A percentile compares a stretch with the other conserved stretches of the same genome.
Evolutionary conservation across 176 grass and related monocot species (phyloP).

Genomic region (Aegilops tauschii): DNA sequence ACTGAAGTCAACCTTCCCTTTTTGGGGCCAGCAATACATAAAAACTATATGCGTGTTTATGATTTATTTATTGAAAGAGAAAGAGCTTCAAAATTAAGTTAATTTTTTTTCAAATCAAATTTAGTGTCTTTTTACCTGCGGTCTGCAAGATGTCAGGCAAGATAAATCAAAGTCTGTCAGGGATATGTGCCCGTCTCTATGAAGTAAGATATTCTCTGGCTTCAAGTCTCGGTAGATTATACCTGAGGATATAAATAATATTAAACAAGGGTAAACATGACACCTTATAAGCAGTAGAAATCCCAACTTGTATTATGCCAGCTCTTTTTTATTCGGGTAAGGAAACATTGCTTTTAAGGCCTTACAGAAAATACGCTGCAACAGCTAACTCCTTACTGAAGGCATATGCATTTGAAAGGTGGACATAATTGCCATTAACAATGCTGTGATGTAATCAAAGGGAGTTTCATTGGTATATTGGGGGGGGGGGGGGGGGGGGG

Average conservation of each 20-base stretch:
- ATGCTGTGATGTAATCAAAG: not conserved
- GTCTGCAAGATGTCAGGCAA: constrained; percentile 76
- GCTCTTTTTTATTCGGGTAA: not conserved
- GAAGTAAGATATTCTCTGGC: constrained; percentile 92
- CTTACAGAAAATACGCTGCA: not conserved
- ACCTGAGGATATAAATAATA: constrained; percentile 39
- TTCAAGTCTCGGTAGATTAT: constrained; percentile 96
- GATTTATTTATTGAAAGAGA: constrained; percentile 25
- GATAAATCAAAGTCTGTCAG: constrained; percentile 93
- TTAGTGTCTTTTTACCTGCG: constrained; percentile 48
- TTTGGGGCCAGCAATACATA: not conserved
- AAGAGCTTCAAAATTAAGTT: not conserved
- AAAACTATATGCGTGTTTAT: not conserved
- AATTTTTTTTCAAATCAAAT: not conserved
- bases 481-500: too few species aligned
- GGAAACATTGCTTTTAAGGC: not conserved
- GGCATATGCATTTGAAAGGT: not conserved
- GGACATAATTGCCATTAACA: not conserved
- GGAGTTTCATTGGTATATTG: not conserved
- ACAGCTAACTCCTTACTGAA: not conserved
- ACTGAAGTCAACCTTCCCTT: not conserved
- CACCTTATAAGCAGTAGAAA: not conserved
- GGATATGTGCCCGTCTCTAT: constrained; percentile 74
- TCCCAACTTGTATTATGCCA: not conserved
- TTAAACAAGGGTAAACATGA: not conserved